Base-by-base conservation (phyloP, 2,329 filamentous ascomycete species). In the Paramyrothecium sp. region DNA sequence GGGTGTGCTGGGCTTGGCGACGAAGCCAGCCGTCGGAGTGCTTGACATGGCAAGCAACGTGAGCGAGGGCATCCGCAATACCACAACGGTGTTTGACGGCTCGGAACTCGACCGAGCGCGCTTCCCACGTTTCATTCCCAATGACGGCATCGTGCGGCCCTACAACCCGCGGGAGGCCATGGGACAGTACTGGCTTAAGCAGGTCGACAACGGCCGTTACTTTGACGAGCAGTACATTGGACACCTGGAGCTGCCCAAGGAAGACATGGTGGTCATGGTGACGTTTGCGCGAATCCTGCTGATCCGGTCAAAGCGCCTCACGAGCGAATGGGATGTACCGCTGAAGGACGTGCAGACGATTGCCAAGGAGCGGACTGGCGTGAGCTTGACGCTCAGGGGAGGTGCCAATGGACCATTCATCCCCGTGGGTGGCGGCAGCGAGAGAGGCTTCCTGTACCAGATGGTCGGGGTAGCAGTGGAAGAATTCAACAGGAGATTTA, bases 141-240 rank as follows among this genome's bases (percentile, higher is more conserved):
- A 88, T 47, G 94, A 99, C 71, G 95, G 95, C 46, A 91, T 99
- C 59, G 93, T 99, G 34, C 89, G 94, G 3, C 93, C 95, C 0
- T 99, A 97, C 79, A 93, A 89, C 56, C 91, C 96, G 70, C 91
- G 95, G 51, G 95, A 99, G 79, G 93, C 95, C 0, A 86, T 99
- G 3, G 95, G 95, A 1, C 95, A 99, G 73, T 97, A 92, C 79
- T 99, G 95, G 96, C 87, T 99, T 62, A 99, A 99, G 81, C 96
- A 97, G 58, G 87, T 96, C 12, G 95, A 99, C 75, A 95, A 97
- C 63, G 95, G 95, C 60, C 95, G 93, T 73, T 98, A 94, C 80
- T 99, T 99, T 83, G 89, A 96, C 75, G 95, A 99, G 74, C 85
- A 92, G 70, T 99, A 99, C 77, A 95, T 99, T 72, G 96, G 93